A percentile compares a stretch with the other conserved stretches of the same genome.
Evolutionary conservation across 768 basidiomycete genomes (phyloP).

Genomic region (Boletus eberwhitei): DNA sequence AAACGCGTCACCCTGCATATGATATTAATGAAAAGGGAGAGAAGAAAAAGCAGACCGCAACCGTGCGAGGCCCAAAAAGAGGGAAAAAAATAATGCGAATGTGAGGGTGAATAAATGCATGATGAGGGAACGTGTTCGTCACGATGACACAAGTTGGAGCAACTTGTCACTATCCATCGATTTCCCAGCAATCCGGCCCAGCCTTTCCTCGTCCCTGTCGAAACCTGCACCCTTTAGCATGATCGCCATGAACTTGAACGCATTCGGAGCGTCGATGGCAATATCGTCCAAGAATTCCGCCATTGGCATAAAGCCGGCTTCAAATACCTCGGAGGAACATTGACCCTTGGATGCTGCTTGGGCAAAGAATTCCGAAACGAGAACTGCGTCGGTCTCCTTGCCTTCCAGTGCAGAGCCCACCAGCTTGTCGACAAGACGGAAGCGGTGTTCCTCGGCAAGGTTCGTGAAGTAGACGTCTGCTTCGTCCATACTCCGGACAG

Average conservation of each 20-base stretch:
- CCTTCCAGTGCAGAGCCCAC: constrained; percentile 71
- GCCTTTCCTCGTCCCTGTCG: constrained; percentile 52
- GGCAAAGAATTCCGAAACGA: constrained; percentile 74
- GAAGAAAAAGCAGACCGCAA: constrained; percentile 4
- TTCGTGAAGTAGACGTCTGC: constrained; percentile 82
- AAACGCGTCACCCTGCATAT: constrained; percentile 9
- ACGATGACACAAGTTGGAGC: constrained; percentile 52
- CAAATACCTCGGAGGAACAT: constrained; percentile 58
- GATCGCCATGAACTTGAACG: constrained; percentile 68
- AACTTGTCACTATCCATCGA: constrained; percentile 59
- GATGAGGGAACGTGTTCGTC: constrained; percentile 4
- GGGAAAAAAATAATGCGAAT: constrained; percentile 8
- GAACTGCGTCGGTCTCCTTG: constrained; percentile 75
- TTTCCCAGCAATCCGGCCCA: constrained; percentile 56
- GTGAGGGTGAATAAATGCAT: constrained; percentile 14
- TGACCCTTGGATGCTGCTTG: constrained; percentile 58
- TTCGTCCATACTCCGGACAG: constrained; percentile 79
- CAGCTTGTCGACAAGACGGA: constrained; percentile 70
- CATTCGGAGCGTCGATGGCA: constrained; percentile 86
- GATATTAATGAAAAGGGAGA: constrained; percentile 3
- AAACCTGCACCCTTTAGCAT: constrained; percentile 71
- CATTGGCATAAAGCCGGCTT: constrained; percentile 66
- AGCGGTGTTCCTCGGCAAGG: constrained; percentile 63
- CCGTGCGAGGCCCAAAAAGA: constrained; percentile 11
- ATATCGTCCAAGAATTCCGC: constrained; percentile 85